Evolutionary conservation across 768 basidiomycete genomes (phyloP).

Genomic region (Tephrocybe sp.): DNA sequence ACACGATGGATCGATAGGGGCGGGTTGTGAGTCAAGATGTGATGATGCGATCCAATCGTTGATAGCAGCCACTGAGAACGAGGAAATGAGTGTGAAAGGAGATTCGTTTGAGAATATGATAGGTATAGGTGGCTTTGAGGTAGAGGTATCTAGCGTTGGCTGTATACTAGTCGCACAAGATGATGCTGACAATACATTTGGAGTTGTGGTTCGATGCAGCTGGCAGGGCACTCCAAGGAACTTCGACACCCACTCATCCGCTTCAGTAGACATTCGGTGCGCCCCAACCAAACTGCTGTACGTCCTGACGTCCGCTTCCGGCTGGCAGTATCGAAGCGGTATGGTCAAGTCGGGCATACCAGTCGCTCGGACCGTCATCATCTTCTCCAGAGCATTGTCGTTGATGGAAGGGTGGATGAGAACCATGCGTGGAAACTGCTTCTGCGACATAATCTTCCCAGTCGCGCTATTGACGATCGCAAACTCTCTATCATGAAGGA

Average conservation of each 20-base stretch:
- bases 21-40: neutral
- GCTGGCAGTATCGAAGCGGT: neutral
- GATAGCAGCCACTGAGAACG: slow-evolving; percentile 9
- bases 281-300: neutral
- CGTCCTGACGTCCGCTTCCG: neutral
- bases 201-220: slow-evolving; percentile 7
- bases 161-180: slow-evolving; percentile 1
- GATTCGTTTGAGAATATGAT: slow-evolving; percentile 18
- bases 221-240: slow-evolving; percentile 15
- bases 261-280: slow-evolving; percentile 4
- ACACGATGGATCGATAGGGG: slow-evolving; percentile 9
- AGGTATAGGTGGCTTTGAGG: neutral
- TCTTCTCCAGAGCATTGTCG: neutral
- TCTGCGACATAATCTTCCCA: slow-evolving; percentile 14
- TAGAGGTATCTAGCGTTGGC: neutral
- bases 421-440: slow-evolving; percentile 16
- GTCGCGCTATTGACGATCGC: slow-evolving; percentile 10
- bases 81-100: slow-evolving; percentile 17
- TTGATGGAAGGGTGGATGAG: slow-evolving; percentile 14
- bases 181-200: neutral
- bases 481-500: slow-evolving; percentile 15
- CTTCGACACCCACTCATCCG: slow-evolving; percentile 16
- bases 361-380: slow-evolving; percentile 12
- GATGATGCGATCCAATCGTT: slow-evolving; percentile 11
- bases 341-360: slow-evolving; percentile 11